Evolutionary conservation across 495 filamentous ascomycete species (phyloP).

Genomic region (Aspergillus nidulans): DNA sequence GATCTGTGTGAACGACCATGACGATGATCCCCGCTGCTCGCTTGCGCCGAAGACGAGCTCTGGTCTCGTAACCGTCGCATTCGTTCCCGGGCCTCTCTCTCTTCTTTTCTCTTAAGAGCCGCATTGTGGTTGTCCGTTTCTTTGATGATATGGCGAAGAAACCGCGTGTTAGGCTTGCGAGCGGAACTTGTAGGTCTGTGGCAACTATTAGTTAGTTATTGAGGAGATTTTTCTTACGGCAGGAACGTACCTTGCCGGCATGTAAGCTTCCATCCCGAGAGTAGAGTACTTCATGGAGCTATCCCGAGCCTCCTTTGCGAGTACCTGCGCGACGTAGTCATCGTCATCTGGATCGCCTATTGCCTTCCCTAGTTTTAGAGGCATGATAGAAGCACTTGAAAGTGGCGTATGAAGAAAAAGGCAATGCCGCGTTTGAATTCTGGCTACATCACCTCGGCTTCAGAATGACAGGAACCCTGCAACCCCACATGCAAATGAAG

Average conservation of each 20-base stretch:
- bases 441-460: conserved; percentile 7
- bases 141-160: conserved; percentile 81
- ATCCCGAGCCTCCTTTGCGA: conserved; percentile 69
- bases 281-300: conserved; percentile 67
- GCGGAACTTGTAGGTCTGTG: conserved; percentile 55
- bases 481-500: neutral
- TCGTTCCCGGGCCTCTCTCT: conserved; percentile 55
- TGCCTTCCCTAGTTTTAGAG: conserved; percentile 14
- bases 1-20: conserved; percentile 10
- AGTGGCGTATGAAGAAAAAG: neutral
- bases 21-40: conserved; percentile 16
- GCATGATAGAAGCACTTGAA: conserved; percentile 10
- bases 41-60: conserved; percentile 27
- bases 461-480: neutral
- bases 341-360: conserved; percentile 51
- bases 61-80: conserved; percentile 47
- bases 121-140: conserved; percentile 89
- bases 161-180: conserved; percentile 87
- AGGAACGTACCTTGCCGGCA: conserved; percentile 58
- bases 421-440: neutral
- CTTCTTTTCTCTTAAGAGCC: conserved; percentile 77
- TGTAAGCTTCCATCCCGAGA: conserved; percentile 66
- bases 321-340: conserved; percentile 68
- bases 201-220: neutral
- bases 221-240: neutral